phyloP scores from a whole-genome alignment of 768 basidiomycete species.

The Vararia minispora region DNA sequence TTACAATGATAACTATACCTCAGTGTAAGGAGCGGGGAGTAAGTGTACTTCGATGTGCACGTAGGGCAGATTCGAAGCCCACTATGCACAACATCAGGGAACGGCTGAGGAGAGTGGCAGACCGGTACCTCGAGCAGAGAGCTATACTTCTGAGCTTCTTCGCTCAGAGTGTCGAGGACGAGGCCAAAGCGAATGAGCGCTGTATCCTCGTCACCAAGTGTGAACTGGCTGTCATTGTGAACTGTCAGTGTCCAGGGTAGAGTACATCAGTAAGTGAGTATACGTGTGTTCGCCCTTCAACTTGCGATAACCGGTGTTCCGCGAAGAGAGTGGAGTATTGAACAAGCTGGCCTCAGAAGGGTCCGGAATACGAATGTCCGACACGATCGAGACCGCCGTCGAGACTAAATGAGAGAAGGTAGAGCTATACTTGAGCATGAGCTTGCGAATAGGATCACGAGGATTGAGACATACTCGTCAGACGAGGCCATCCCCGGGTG shows the following conservation, averaged over 20 bases:
- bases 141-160: conserved; percentile 79
- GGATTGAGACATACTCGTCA: no score
- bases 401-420: conserved; percentile 50
- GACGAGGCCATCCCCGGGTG: conserved; percentile 18
- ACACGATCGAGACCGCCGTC: conserved; percentile 59
- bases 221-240: conserved; percentile 42
- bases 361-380: conserved; percentile 60
- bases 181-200: conserved; percentile 63
- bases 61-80: conserved; percentile 52
- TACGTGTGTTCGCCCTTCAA: conserved; percentile 59
- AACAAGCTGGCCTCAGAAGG: conserved; percentile 65
- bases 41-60: conserved; percentile 68
- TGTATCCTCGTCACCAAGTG: conserved; percentile 53
- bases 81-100: conserved; percentile 27
- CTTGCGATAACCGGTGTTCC: conserved; percentile 48
- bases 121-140: conserved; percentile 54
- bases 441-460: no score
- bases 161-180: conserved; percentile 78
- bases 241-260: conserved; percentile 4
- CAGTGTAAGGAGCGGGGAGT: conserved; percentile 54
- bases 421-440: no score
- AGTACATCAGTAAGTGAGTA: conserved; percentile 14
- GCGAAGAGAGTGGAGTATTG: conserved; percentile 47
- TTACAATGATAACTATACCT: conserved; percentile 37
- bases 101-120: background rate